phyloP scores from a whole-genome alignment of 2,329 filamentous ascomycete genomes.

The Fusarium piperis region DNA sequence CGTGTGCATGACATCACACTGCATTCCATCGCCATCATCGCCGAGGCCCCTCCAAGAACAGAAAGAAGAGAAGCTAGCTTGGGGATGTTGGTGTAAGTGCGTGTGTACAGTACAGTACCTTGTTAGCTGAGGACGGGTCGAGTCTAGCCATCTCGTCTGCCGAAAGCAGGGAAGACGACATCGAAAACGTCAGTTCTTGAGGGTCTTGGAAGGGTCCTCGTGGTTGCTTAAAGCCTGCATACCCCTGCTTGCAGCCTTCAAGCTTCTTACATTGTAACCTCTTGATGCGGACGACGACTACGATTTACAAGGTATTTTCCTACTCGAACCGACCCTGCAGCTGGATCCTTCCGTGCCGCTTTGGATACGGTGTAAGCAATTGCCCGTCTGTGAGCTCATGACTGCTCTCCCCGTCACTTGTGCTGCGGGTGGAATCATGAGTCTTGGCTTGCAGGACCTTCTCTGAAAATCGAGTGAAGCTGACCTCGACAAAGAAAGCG shows the following conservation, averaged over 20 bases:
- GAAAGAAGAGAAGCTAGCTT: not conserved
- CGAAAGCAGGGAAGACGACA: constrained; percentile 37
- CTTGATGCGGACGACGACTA: constrained; percentile 6
- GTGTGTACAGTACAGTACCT: not conserved
- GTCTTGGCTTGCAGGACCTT: not conserved
- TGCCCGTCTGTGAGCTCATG: not conserved
- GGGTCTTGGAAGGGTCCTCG: constrained; percentile 10
- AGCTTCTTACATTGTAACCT: constrained; percentile 23
- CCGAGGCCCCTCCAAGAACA: not conserved
- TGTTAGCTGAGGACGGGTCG: not conserved
- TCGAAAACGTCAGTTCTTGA: constrained; percentile 40
- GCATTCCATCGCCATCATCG: constrained; percentile 42
- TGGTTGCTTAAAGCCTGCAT: constrained; percentile 36
- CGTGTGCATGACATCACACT: constrained; percentile 49
- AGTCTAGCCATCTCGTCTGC: not conserved
- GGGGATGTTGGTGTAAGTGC: constrained; percentile 22
- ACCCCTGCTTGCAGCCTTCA: constrained; percentile 31
- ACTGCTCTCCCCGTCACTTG: not conserved
- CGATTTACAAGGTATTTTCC: constrained; percentile 24
- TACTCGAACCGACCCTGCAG: constrained; percentile 13
- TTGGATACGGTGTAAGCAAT: constrained; percentile 23
- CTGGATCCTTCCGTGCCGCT: constrained; percentile 13
- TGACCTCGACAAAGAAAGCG: constrained; percentile 32
- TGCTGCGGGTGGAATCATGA: not conserved
- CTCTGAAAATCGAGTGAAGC: constrained; percentile 5